Conservation (phyloP, 169 alveolate species). For the Pseudocohnilembus persalinus region DNA sequence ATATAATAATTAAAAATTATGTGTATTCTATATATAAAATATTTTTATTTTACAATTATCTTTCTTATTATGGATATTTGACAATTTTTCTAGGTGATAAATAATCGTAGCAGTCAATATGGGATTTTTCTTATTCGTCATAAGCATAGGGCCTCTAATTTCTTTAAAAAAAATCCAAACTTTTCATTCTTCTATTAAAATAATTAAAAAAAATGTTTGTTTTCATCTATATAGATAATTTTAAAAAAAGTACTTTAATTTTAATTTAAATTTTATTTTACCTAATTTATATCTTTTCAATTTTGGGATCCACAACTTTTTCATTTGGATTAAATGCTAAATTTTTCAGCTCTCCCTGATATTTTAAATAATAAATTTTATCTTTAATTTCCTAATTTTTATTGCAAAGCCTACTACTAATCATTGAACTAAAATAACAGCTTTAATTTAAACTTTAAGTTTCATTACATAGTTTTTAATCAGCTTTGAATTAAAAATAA, state of each 20-base stretch:
- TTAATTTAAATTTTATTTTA: too few species aligned
- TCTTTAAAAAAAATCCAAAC: neutral
- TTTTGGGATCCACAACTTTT: too few species aligned
- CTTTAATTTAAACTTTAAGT: neutral
- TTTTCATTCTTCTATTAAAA: neutral
- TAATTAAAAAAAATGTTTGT: too few species aligned
- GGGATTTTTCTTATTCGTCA: neutral
- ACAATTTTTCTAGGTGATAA: neutral
- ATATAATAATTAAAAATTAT: too few species aligned
- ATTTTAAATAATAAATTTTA: too few species aligned
- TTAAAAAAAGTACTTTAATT: neutral
- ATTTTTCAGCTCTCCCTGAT: neutral
- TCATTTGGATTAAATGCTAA: neutral
- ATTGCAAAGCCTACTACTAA: neutral
- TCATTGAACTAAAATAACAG: neutral
- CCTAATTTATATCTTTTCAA: too few species aligned
- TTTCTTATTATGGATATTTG: neutral
- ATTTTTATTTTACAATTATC: neutral
- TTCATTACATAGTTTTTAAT: too few species aligned
- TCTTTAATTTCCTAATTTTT: neutral
- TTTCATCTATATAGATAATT: too few species aligned
- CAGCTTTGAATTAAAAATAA: too few species aligned
- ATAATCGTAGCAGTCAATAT: too few species aligned
- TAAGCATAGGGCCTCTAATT: neutral
- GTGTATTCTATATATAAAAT: neutral